phyloP scores from a whole-genome alignment of 805 yeast genomes.

The Sungouiozyma ichnusensis region DNA sequence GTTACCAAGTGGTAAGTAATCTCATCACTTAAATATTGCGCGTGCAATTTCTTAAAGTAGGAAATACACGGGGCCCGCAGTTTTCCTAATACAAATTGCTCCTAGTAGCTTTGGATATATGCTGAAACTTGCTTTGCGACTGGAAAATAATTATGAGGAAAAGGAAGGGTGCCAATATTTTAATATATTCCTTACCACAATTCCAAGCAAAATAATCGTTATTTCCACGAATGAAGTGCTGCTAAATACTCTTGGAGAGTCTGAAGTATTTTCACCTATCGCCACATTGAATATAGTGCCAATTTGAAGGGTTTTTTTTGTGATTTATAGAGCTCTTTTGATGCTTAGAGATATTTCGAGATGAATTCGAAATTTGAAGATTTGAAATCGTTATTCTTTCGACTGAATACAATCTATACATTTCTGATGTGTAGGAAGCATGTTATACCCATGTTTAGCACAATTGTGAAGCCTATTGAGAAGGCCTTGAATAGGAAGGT shows the following conservation, averaged over 20 bases:
- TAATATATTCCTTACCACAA: too few species aligned
- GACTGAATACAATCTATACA: constrained; percentile 50
- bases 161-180: too few species aligned
- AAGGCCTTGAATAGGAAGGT: constrained; percentile 37
- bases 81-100: too few species aligned
- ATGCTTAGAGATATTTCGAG: neutral
- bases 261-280: too few species aligned
- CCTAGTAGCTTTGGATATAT: too few species aligned
- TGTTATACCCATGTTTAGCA: constrained; percentile 45
- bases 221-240: too few species aligned
- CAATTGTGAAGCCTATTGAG: constrained; percentile 43
- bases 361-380: constrained; percentile 24
- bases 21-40: neutral
- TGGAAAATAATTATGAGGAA: too few species aligned
- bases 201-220: too few species aligned
- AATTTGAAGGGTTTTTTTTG: neutral
- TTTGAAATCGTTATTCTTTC: constrained; percentile 38
- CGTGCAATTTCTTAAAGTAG: neutral
- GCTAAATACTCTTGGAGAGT: too few species aligned
- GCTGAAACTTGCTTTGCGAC: too few species aligned
- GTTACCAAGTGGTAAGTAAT: neutral
- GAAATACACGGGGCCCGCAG: neutral
- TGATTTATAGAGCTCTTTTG: too few species aligned
- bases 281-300: neutral
- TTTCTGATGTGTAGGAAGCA: constrained; percentile 53